phyloP scores from a whole-genome alignment of 192 early-diverging fungal species.

The Neocallimastix lanati region DNA sequence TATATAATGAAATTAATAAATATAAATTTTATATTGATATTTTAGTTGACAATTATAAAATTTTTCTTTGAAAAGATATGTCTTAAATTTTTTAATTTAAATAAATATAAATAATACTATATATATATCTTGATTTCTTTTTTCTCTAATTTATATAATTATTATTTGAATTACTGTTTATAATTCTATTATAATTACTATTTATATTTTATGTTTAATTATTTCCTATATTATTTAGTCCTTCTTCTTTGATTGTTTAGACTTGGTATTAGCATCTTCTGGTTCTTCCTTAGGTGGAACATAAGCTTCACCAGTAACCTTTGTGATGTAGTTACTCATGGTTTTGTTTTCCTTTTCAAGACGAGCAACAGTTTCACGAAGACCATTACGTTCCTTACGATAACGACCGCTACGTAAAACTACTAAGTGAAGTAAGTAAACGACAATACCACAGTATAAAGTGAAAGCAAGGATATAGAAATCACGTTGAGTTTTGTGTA shows the following conservation, averaged over 20 bases:
- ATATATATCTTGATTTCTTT: no score
- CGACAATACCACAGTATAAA: not conserved
- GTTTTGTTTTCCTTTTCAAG: not conserved
- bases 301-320: not conserved
- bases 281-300: not conserved
- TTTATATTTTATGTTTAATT: no score
- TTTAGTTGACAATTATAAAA: no score
- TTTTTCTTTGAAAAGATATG: no score
- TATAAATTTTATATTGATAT: no score
- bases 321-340: not conserved
- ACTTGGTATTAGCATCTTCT: not conserved
- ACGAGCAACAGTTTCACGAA: not conserved
- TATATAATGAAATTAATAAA: no score
- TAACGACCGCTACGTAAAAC: not conserved
- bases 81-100: no score
- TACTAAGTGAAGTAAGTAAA: not conserved
- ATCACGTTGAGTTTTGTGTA: not conserved
- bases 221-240: not conserved
- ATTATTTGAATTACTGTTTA: no score
- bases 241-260: not conserved
- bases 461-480: not conserved
- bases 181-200: no score
- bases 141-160: no score
- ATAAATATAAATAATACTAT: no score
- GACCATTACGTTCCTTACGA: not conserved